phyloP scores from a whole-genome alignment of 257 asterid genomes.

The Agastache rugosa region DNA sequence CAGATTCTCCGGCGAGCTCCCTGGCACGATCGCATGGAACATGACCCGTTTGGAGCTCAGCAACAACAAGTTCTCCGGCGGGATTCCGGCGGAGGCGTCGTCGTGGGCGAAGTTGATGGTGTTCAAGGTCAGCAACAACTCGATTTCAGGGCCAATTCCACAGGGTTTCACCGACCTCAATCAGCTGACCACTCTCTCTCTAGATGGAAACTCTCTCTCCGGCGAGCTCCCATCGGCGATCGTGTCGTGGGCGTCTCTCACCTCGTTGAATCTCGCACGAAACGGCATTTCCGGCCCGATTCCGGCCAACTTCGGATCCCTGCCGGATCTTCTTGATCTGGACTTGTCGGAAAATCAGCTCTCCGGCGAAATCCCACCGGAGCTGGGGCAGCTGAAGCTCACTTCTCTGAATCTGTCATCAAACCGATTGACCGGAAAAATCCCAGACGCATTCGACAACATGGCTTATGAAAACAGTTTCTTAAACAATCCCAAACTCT shows the following conservation, averaged over 20 bases:
- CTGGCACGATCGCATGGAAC: constrained; percentile 60
- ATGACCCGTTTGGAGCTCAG: constrained; percentile 69
- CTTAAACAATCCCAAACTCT: constrained; percentile 64
- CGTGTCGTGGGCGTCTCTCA: constrained; percentile 71
- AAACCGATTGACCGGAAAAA: constrained; percentile 62
- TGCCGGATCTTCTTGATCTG: constrained; percentile 67
- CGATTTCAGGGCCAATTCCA: constrained; percentile 67
- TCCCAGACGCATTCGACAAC: constrained; percentile 71
- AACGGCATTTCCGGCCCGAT: constrained; percentile 69
- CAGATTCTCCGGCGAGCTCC: constrained; percentile 69
- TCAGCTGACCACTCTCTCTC: constrained; percentile 49
- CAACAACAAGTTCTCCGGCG: constrained; percentile 70
- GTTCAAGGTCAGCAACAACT: constrained; percentile 69
- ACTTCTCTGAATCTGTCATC: constrained; percentile 72
- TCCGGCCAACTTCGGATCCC: constrained; percentile 53
- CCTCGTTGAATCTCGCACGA: constrained; percentile 54
- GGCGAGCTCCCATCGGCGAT: constrained; percentile 67
- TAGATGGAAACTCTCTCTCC: constrained; percentile 75
- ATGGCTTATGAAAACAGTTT: constrained; percentile 72
- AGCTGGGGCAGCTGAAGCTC: constrained; percentile 59
- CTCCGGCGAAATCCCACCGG: constrained; percentile 71
- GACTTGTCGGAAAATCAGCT: constrained; percentile 70
- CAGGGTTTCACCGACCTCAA: constrained; percentile 61
- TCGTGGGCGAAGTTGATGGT: constrained; percentile 67
- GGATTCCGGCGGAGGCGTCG: constrained; percentile 56